Evolutionary conservation across 805 yeast species (phyloP), one percentile per base, ranked within the genome.

Genomic region (Lachancea nothofagi): DNA sequence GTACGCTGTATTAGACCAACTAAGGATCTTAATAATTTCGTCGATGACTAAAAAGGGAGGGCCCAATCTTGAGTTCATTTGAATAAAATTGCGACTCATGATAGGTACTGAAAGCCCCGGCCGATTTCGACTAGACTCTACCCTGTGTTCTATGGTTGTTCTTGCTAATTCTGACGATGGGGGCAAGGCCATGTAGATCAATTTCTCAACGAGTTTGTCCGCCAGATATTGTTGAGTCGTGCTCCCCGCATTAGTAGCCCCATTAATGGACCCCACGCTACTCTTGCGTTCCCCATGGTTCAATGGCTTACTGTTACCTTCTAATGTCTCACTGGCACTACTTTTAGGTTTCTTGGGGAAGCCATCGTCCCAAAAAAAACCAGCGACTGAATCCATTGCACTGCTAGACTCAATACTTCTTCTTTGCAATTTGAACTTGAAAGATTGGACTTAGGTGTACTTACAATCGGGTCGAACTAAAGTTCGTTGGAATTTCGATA

Each of bases 161-260:
- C 52, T 53, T 17, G 69, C 69, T 15, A 69, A 60, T 14, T 73
- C 72, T 2, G 76, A 67, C 0, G 76, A 64, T 0, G 83, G 71
- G 0, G 94, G 93, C 19, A 85, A 65, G 1, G 88, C 82, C 79
- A 84, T 76, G 17, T 78, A 67, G 6, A 86, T 62, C 36, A 85
- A 65, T 52, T 78, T 74, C 51, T 87, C 95, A 48, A 86, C 72
- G 40, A 86, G 60, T 40, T 79, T 80, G 49, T 86, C 95, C 0
- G 84, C 70, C 54, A 83, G 53, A 43, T 56, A 48, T 53, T 58
- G 66, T 41, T 53, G 66, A 32, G 54, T 24, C 7, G 33, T 21
- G 23, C 37, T 33, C 10, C 26, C 39, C 14, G 19, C 13, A 4
- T 25, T 18, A 19, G 32, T 27, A 6, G 29, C 26, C n/a, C 18